A percentile compares a stretch with the other conserved stretches of the same genome.
Conservation (phyloP, 805 yeast species). For the Lachancea waltii region DNA sequence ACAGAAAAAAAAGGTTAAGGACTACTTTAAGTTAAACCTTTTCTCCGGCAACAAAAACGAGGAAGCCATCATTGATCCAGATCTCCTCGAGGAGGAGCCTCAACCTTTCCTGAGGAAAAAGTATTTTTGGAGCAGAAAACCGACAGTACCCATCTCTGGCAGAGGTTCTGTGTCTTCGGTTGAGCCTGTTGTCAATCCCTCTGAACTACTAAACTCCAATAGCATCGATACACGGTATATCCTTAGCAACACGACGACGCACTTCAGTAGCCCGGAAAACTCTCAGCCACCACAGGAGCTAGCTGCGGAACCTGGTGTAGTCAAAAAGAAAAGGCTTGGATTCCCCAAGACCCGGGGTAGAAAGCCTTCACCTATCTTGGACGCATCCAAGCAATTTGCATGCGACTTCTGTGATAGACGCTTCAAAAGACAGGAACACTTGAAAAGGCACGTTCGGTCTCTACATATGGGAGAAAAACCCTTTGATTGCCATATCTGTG, state of each 20-base stretch:
- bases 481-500: constrained; percentile 53
- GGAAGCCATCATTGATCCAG: constrained; percentile 3
- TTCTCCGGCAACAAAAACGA: constrained; percentile 13
- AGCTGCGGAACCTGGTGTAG: constrained; percentile 7
- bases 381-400: constrained; percentile 49
- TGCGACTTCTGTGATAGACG: constrained; percentile 60
- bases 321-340: constrained; percentile 16
- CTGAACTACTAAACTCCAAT: constrained; percentile 3
- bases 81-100: constrained; percentile 12
- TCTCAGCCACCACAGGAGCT: constrained; percentile 1
- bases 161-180: background rate
- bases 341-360: constrained; percentile 51
- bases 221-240: constrained; percentile 2
- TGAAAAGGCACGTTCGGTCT: constrained; percentile 67
- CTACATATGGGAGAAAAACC: constrained; percentile 71
- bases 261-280: constrained; percentile 3
- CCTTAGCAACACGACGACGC: constrained; percentile 1
- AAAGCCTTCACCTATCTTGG: constrained; percentile 56
- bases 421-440: constrained; percentile 71
- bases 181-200: constrained; percentile 9
- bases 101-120: constrained; percentile 19
- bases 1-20: constrained; percentile 20
- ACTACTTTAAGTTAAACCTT: constrained; percentile 26
- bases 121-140: constrained; percentile 25
- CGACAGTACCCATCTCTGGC: constrained; percentile 9